A percentile compares a stretch with the other conserved stretches of the same genome.
Conservation (phyloP, 192 early-diverging fungal species). For the Coemansia asiatica region DNA sequence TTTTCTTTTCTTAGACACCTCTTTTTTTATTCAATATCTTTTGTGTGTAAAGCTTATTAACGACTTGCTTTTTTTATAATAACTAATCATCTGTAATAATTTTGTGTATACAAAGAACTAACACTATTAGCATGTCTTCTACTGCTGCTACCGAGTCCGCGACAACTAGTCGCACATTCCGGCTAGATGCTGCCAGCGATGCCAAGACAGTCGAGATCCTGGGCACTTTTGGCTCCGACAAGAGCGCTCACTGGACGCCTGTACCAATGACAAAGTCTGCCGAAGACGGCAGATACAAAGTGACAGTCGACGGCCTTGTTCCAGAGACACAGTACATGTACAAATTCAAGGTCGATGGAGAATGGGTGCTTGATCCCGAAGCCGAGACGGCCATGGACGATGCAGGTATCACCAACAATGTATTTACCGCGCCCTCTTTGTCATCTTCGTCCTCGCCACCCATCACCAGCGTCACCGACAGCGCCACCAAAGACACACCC, state of each 20-base stretch:
- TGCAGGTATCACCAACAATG: slow-evolving; percentile 40
- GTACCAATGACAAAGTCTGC: slow-evolving; percentile 32
- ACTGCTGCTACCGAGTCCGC: not conserved
- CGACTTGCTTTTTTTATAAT: not conserved
- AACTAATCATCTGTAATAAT: not conserved
- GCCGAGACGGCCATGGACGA: slow-evolving; percentile 30
- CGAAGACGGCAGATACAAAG: slow-evolving; percentile 23
- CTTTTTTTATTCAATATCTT: slow-evolving; percentile 2
- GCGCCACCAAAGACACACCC: not conserved
- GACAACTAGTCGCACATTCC: slow-evolving; percentile 33
- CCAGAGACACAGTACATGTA: slow-evolving; percentile 24
- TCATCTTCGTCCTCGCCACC: not conserved
- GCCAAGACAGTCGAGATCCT: slow-evolving; percentile 35
- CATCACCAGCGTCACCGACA: slow-evolving; percentile 2
- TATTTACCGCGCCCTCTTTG: slow-evolving; percentile 5
- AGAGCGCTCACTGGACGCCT: slow-evolving; percentile 27
- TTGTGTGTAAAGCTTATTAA: slow-evolving; percentile 1
- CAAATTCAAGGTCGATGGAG: slow-evolving; percentile 49
- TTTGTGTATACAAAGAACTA: not conserved
- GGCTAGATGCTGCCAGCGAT: slow-evolving; percentile 14
- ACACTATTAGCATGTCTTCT: not conserved
- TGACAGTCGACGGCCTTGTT: slow-evolving; percentile 14
- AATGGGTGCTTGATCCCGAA: slow-evolving; percentile 39
- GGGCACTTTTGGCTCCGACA: slow-evolving; percentile 38
- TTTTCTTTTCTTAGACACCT: not conserved